A percentile compares a stretch with the other conserved stretches of the same genome.
Conservation (phyloP, 345 rosid genomes). For the Lepidium aucheri region DNA sequence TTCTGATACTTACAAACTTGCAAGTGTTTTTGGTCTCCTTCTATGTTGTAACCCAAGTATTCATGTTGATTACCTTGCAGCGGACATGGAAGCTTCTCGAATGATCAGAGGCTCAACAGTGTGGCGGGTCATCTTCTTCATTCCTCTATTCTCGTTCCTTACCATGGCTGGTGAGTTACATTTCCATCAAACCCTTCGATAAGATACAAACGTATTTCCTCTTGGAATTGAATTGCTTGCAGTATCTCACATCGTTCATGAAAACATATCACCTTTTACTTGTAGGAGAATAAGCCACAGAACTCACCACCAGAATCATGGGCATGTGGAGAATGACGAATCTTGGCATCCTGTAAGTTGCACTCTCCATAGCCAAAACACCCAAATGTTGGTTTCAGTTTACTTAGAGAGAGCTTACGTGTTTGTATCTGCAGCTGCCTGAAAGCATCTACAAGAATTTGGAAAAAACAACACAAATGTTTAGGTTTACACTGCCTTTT, state of each 20-base stretch:
- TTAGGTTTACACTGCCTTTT: conserved; percentile 66
- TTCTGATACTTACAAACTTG: background rate
- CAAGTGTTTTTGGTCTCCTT: background rate
- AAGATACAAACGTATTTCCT: background rate
- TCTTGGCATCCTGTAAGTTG: conserved; percentile 71
- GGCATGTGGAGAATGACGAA: conserved; percentile 83
- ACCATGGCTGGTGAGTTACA: conserved; percentile 76
- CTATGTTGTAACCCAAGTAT: background rate
- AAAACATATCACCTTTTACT: background rate
- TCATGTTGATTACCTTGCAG: conserved; percentile 28
- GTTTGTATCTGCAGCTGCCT: conserved; percentile 35
- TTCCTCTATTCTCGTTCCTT: conserved; percentile 81
- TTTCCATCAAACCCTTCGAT: background rate
- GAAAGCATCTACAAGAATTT: conserved; percentile 52
- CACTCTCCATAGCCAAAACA: background rate
- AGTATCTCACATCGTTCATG: background rate
- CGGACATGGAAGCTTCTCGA: conserved; percentile 88
- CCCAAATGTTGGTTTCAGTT: background rate
- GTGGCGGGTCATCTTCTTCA: conserved; percentile 75
- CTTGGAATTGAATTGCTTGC: background rate
- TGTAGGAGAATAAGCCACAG: conserved; percentile 90
- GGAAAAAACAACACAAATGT: conserved; percentile 18
- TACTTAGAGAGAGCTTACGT: background rate
- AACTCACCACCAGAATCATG: conserved; percentile 92
- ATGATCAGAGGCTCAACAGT: conserved; percentile 50